These are phyloP conservation scores for Bonnemaisonia californica DNA, from an alignment of 31 red algal species.

Conservation along the genomic window DNA sequence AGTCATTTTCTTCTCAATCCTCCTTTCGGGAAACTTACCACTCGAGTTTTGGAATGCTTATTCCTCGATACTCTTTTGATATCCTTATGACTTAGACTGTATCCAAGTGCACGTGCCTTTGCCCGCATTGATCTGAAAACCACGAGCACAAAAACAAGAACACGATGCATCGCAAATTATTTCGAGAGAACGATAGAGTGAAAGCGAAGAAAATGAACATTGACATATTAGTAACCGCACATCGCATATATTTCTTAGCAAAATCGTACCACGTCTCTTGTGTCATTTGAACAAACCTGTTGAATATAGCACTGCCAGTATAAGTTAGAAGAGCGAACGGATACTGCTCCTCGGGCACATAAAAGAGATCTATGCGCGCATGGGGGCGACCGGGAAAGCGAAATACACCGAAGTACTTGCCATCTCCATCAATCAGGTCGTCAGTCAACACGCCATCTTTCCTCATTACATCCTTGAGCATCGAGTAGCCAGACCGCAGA, in stretches of 20 bases:
- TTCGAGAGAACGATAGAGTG: no score
- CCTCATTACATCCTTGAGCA: constrained; percentile 40
- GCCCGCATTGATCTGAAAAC: constrained; percentile 59
- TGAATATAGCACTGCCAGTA: constrained; percentile 75
- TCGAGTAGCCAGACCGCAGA: constrained; percentile 22
- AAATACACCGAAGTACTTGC: constrained; percentile 74
- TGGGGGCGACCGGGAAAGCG: constrained; percentile 64
- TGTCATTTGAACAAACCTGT: constrained; percentile 35
- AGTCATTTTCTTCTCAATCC: no score
- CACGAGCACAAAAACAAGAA: no score
- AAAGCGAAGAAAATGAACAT: not conserved
- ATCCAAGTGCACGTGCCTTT: constrained; percentile 59
- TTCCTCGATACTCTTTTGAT: constrained; percentile 46
- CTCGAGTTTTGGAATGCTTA: constrained; percentile 34
- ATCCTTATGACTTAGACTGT: constrained; percentile 59
- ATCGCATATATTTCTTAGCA: not conserved
- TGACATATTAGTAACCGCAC: not conserved
- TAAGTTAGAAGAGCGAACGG: constrained; percentile 72
- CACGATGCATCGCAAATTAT: no score
- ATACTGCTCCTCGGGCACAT: constrained; percentile 62
- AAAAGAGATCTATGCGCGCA: constrained; percentile 68
- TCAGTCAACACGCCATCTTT: constrained; percentile 68
- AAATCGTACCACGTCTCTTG: not conserved
- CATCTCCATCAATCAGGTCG: constrained; percentile 53
- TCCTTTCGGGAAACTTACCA: constrained; percentile 44